phyloP scores from a whole-genome alignment of 306 rosid species.

The Aeschynomene evenia region DNA sequence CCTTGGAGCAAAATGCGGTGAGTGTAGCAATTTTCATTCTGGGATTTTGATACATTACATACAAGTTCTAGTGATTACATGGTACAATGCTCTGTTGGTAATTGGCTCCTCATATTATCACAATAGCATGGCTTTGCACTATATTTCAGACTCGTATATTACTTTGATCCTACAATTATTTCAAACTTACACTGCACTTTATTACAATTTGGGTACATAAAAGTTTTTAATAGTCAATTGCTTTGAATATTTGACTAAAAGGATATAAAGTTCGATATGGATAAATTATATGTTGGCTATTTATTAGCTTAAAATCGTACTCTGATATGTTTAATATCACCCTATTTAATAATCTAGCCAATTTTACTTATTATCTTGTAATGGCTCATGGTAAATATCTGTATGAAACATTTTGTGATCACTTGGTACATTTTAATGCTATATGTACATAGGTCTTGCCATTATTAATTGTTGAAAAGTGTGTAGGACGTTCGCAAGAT shows the following conservation, averaged over 20 bases:
- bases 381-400: background rate
- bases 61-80: background rate
- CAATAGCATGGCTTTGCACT: background rate
- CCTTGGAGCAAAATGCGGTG: conserved; percentile 73
- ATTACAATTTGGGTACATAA: background rate
- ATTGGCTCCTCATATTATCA: background rate
- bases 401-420: background rate
- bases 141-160: too few species aligned
- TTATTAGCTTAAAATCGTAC: background rate
- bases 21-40: conserved; percentile 29
- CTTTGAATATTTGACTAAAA: background rate
- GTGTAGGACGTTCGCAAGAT: conserved; percentile 91
- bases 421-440: conserved; percentile 7
- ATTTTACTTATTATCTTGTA: background rate
- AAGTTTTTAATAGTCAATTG: background rate
- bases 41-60: conserved; percentile 7
- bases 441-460: background rate
- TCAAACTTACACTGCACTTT: background rate
- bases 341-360: background rate
- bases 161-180: background rate
- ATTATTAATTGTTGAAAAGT: conserved; percentile 25
- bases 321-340: background rate
- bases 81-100: background rate
- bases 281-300: background rate
- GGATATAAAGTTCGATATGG: background rate